phyloP scores from a whole-genome alignment of 495 filamentous ascomycete species.

The Staphylotrichum longicolle region DNA sequence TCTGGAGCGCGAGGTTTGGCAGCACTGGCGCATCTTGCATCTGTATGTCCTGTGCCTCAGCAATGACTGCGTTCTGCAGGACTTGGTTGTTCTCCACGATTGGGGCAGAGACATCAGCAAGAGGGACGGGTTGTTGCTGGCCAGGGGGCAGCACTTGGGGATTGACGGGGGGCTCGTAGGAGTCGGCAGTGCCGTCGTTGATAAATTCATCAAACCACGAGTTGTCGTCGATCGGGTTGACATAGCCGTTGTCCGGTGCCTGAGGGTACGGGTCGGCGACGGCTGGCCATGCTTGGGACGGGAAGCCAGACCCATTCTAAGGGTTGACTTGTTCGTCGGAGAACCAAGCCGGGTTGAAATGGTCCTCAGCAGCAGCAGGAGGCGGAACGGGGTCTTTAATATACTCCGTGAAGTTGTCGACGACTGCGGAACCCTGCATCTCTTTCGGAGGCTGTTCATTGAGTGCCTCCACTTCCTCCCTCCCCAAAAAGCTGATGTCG shows the following conservation, averaged over 20 bases:
- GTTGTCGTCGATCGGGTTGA: constrained; percentile 1
- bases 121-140: neutral
- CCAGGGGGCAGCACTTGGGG: neutral
- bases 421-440: neutral
- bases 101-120: neutral
- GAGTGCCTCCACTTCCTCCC: neutral
- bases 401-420: too few relatives aligned
- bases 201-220: neutral
- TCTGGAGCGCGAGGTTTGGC: neutral
- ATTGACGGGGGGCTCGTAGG: neutral
- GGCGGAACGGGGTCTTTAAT: neutral
- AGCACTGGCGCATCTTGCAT: neutral
- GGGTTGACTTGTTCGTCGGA: neutral
- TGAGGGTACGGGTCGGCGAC: neutral
- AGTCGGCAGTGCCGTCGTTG: neutral
- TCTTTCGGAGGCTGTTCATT: neutral
- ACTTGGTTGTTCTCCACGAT: neutral
- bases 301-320: neutral
- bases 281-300: neutral
- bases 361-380: neutral
- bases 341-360: neutral
- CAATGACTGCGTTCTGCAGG: neutral
- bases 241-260: neutral
- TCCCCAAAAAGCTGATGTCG: neutral
- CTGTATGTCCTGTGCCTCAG: neutral